Percentiles rank a stretch among this genome's conserved stretches.
These are phyloP conservation scores for Fragaria ananassa DNA, from an alignment of 306 rosid species.

Conservation along the genomic window DNA sequence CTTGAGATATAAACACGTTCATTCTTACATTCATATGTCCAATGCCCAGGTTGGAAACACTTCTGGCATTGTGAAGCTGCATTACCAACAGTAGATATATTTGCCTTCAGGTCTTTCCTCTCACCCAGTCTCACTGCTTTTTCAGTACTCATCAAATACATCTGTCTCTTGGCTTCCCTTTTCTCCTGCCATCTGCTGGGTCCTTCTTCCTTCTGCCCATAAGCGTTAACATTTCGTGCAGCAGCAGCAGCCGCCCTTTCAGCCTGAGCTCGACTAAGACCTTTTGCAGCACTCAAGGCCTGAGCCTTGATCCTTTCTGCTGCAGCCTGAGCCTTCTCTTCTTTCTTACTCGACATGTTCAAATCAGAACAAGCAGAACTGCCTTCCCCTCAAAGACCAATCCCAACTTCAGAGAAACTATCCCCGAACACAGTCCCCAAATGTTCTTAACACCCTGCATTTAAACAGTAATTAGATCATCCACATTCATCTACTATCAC, in stretches of 20 bases:
- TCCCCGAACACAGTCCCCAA: background rate
- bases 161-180: conserved; percentile 95
- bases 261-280: conserved; percentile 97
- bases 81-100: conserved; percentile 45
- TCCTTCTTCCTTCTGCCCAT: conserved; percentile 99
- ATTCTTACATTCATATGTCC: conserved; percentile 97
- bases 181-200: conserved; percentile 99
- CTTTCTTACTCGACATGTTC: conserved; percentile 89
- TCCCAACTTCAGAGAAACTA: background rate
- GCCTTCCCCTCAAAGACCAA: background rate
- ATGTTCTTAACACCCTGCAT: conserved; percentile 14
- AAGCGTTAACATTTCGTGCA: conserved; percentile 92
- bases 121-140: conserved; percentile 93
- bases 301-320: conserved; percentile 98
- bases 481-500: background rate
- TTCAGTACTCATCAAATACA: conserved; percentile 98
- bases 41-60: conserved; percentile 84
- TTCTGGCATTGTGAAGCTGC: conserved; percentile 81
- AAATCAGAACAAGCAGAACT: conserved; percentile 1
- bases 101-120: conserved; percentile 68
- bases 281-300: conserved; percentile 87
- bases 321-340: conserved; percentile 91
- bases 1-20: conserved; percentile 91
- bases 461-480: background rate
- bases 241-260: conserved; percentile 95